A percentile compares a stretch with the other conserved stretches of the same genome.
Conservation (phyloP, 73 alveolate species). For the Paramecium pentaurelia region DNA sequence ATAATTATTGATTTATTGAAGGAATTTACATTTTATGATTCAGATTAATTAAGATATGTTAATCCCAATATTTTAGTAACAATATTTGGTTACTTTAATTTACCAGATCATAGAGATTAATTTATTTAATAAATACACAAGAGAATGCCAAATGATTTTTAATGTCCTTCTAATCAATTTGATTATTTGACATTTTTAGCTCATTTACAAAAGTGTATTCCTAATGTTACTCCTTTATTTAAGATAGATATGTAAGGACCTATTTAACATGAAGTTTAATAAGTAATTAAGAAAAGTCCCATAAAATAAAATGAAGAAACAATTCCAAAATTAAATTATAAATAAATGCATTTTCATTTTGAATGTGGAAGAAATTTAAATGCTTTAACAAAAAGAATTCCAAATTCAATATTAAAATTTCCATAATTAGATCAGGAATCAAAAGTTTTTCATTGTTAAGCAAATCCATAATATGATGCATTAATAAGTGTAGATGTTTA, state of each 20-base stretch:
- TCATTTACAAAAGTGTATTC: neutral
- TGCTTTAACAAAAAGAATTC: neutral
- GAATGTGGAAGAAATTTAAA: slow-evolving; percentile 17
- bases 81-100: neutral
- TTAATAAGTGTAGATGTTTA: neutral
- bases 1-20: neutral
- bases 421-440: slow-evolving; percentile 7
- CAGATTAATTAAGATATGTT: neutral
- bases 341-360: neutral
- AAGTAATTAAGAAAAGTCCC: slow-evolving; percentile 8
- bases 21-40: slow-evolving; percentile 17
- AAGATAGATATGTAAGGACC: neutral
- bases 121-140: neutral
- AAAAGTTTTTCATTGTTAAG: neutral
- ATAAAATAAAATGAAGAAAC: neutral
- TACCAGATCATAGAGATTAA: neutral
- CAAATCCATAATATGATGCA: neutral
- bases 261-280: neutral
- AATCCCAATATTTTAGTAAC: neutral
- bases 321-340: neutral
- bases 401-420: neutral
- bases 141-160: neutral
- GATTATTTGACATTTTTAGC: slow-evolving; percentile 24
- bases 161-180: neutral
- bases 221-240: neutral